These are phyloP conservation scores for Porodaedalea pini DNA, from an alignment of 1,284 basidiomycete species.

Conservation along the genomic window DNA sequence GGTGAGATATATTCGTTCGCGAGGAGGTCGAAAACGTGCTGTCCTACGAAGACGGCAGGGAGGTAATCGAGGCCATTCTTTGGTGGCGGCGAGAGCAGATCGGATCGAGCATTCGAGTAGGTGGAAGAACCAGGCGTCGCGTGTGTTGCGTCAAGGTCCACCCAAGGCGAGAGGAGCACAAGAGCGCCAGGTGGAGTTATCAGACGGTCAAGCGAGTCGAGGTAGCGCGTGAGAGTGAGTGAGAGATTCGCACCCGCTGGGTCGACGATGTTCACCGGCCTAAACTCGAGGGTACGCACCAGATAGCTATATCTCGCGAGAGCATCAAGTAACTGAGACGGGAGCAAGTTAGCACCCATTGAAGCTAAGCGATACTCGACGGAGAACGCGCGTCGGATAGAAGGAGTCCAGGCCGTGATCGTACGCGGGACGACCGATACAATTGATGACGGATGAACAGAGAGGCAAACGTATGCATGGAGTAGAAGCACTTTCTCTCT, in stretches of 20 bases:
- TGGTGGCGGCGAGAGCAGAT: slow-evolving; percentile 9
- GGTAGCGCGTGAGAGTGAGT: slow-evolving; percentile 36
- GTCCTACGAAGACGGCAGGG: not conserved
- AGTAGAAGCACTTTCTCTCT: slow-evolving; percentile 45
- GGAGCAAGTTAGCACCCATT: slow-evolving; percentile 36
- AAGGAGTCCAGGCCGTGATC: slow-evolving; percentile 22
- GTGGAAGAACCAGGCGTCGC: slow-evolving; percentile 32
- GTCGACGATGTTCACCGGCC: slow-evolving; percentile 44
- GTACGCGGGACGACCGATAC: slow-evolving; percentile 28
- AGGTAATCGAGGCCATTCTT: not conserved
- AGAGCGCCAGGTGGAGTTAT: slow-evolving; percentile 47
- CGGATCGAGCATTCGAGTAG: slow-evolving; percentile 17
- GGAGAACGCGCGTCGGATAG: slow-evolving; percentile 31
- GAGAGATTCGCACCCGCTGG: slow-evolving; percentile 55
- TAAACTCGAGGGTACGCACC: slow-evolving; percentile 35
- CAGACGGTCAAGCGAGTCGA: slow-evolving; percentile 31
- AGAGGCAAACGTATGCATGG: slow-evolving; percentile 39
- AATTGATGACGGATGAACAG: slow-evolving; percentile 40
- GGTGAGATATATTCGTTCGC: slow-evolving; percentile 55
- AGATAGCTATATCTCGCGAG: slow-evolving; percentile 46
- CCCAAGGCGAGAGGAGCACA: slow-evolving; percentile 57
- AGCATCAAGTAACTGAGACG: slow-evolving; percentile 46
- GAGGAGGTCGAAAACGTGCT: slow-evolving; percentile 40
- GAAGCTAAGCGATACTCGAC: slow-evolving; percentile 35
- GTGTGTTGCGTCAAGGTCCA: slow-evolving; percentile 44